Evolutionary conservation across 1,139 yeast species (phyloP).

Genomic region (Diutina ranongensis): DNA sequence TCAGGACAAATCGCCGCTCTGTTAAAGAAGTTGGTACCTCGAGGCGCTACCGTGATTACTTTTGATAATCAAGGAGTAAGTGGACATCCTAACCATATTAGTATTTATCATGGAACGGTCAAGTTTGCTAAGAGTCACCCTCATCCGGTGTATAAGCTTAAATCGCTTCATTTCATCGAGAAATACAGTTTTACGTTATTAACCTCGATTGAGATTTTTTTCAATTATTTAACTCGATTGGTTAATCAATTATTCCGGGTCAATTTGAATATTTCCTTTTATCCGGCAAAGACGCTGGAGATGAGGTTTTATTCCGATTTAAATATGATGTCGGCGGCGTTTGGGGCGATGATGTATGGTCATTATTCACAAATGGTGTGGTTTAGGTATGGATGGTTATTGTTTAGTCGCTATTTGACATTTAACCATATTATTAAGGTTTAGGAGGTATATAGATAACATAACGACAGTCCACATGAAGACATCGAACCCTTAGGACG

Average conservation of each 20-base stretch:
- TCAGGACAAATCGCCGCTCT: conserved; percentile 24
- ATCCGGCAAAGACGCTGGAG: conserved; percentile 16
- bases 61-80: conserved; percentile 83
- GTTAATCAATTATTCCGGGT: conserved; percentile 23
- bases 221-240: conserved; percentile 21
- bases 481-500: too few species aligned
- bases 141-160: conserved; percentile 19
- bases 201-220: conserved; percentile 34
- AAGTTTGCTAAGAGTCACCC: conserved; percentile 14
- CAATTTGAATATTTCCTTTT: conserved; percentile 31
- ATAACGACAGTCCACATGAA: too few species aligned
- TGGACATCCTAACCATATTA: conserved; percentile 72
- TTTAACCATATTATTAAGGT: conserved; percentile 50
- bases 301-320: conserved; percentile 40
- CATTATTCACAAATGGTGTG: conserved; percentile 91
- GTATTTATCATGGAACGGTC: conserved; percentile 47
- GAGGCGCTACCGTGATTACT: conserved; percentile 35
- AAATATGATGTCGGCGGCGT: conserved; percentile 45
- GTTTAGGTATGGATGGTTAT: conserved; percentile 88
- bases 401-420: conserved; percentile 63
- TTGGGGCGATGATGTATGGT: conserved; percentile 72
- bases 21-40: conserved; percentile 14
- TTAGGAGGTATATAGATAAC: too few species aligned
- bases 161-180: conserved; percentile 33
- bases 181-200: conserved; percentile 42